Evolutionary conservation across 192 early-diverging fungal species (phyloP).

Genomic region (Piromyces finnis): DNA sequence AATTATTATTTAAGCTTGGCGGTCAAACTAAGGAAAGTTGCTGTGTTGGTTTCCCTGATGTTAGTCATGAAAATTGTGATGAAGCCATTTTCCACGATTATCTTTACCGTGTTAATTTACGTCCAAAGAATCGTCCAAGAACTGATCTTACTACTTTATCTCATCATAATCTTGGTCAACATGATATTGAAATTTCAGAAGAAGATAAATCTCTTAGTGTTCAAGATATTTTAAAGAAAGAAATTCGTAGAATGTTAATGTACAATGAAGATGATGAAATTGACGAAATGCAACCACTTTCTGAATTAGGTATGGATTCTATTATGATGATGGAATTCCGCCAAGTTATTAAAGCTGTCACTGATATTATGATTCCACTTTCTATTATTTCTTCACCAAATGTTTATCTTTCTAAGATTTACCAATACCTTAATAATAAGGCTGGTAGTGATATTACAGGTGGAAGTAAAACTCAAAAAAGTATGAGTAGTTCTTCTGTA

Average conservation of each 20-base stretch:
- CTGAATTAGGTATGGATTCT: not conserved
- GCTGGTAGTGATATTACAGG: not conserved
- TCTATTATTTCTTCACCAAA: not conserved
- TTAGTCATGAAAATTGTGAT: not conserved
- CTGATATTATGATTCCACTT: not conserved
- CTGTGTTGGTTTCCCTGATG: not conserved
- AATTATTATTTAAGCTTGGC: not conserved
- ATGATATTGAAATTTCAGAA: too few species aligned
- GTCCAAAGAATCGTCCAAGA: not conserved
- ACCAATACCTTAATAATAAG: not conserved
- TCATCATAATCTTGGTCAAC: not conserved
- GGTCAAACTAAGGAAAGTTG: not conserved
- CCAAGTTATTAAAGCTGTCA: not conserved
- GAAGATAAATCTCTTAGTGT: not conserved
- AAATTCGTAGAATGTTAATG: not conserved
- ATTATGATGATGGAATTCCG: not conserved
- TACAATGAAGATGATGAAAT: not conserved
- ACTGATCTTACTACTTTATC: not conserved
- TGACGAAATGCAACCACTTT: not conserved
- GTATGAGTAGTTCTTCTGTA: too few species aligned
- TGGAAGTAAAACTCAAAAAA: too few species aligned
- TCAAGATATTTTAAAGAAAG: not conserved
- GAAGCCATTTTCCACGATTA: not conserved
- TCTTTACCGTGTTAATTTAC: not conserved
- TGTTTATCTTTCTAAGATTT: not conserved